phyloP scores from a whole-genome alignment of 352 stramenopile species.

The Phytophthora pistaciae region DNA sequence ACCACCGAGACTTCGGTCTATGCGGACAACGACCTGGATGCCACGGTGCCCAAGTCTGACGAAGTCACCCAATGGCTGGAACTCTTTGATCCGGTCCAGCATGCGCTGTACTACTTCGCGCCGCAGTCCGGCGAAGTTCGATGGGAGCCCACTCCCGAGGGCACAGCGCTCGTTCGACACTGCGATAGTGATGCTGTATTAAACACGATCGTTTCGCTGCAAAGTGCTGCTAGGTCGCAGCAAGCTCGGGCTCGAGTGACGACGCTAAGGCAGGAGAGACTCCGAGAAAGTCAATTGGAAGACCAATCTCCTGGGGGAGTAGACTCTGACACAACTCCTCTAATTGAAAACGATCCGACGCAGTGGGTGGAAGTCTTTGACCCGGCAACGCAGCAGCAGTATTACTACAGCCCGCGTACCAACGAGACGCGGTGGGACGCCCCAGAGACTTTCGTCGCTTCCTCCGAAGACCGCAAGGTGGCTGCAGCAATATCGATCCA shows the following conservation, averaged over 20 bases:
- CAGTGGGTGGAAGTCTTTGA: slow-evolving; percentile 77
- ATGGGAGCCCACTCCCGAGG: slow-evolving; percentile 43
- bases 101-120: slow-evolving; percentile 59
- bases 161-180: slow-evolving; percentile 35
- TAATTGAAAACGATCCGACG: background rate
- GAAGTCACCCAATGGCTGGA: slow-evolving; percentile 53
- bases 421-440: slow-evolving; percentile 60
- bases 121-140: slow-evolving; percentile 51
- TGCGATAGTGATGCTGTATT: slow-evolving; percentile 53
- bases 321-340: background rate
- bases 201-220: slow-evolving; percentile 50
- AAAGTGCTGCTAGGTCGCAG: slow-evolving; percentile 60
- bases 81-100: slow-evolving; percentile 60
- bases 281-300: slow-evolving; percentile 8
- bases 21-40: slow-evolving; percentile 18
- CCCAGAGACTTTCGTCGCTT: slow-evolving; percentile 43
- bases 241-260: slow-evolving; percentile 54
- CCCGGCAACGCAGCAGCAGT: slow-evolving; percentile 58
- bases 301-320: background rate
- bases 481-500: slow-evolving; percentile 67
- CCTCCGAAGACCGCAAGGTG: slow-evolving; percentile 51
- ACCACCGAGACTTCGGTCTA: slow-evolving; percentile 34
- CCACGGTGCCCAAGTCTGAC: background rate
- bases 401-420: slow-evolving; percentile 65
- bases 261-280: slow-evolving; percentile 34